Percentiles rank a stretch among this genome's conserved stretches.
Evolutionary conservation across 108 stramenopile species (phyloP).

Genomic region (Cyclotella atomus): DNA sequence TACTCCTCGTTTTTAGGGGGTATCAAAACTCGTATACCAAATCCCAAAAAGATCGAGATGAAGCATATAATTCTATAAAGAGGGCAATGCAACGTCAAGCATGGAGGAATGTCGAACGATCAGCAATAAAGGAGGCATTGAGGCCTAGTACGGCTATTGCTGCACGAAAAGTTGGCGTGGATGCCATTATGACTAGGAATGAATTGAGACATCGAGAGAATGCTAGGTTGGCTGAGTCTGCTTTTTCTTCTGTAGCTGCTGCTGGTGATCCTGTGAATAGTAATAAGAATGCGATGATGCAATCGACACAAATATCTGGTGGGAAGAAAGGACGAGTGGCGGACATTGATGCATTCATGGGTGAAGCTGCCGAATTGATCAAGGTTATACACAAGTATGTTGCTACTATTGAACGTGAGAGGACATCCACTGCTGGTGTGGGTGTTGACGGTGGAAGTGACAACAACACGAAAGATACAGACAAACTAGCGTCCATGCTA

Average conservation of each 20-base stretch:
- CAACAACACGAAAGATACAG: constrained; percentile 48
- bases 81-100: constrained; percentile 66
- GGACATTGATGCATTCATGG: constrained; percentile 74
- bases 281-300: constrained; percentile 21
- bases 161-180: constrained; percentile 62
- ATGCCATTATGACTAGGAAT: constrained; percentile 76
- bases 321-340: constrained; percentile 10
- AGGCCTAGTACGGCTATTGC: constrained; percentile 23
- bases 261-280: neutral
- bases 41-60: constrained; percentile 65
- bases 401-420: constrained; percentile 56
- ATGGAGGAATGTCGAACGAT: constrained; percentile 62
- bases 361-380: constrained; percentile 68
- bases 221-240: constrained; percentile 67
- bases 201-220: constrained; percentile 59
- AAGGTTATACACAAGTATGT: constrained; percentile 81
- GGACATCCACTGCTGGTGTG: constrained; percentile 22
- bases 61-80: constrained; percentile 47
- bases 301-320: neutral
- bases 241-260: constrained; percentile 40
- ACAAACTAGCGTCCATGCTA: constrained; percentile 66
- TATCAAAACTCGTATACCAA: constrained; percentile 36
- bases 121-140: constrained; percentile 43
- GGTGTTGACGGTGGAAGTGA: too few species aligned
- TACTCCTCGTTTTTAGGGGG: constrained; percentile 60